Evolutionary conservation across 2,329 filamentous ascomycete genomes (phyloP), one percentile per base, ranked within the genome.

Genomic region (Pseudophaeomoniella oleicola): DNA sequence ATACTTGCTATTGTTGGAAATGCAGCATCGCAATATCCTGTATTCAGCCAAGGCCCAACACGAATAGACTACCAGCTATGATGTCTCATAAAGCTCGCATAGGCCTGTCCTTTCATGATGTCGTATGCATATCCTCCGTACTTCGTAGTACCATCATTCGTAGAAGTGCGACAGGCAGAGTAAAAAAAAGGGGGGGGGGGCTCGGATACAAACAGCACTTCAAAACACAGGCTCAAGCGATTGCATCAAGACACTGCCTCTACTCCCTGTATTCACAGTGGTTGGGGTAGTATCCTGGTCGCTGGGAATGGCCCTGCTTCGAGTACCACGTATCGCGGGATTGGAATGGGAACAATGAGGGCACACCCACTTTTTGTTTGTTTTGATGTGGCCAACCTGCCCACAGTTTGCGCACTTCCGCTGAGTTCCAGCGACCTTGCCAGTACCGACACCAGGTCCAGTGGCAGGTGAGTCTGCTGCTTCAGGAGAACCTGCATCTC

Each of bases 371-470:
- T 94, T 96, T 66, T 94, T 93, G 67, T 96, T 96, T 34, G 88
- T 96, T 62, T 94, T 94, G 67, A 98, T 98, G 54, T 98, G 90
- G 19, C 90, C 90, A 37, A 93, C 81, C 57, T 90, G 82, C 35
- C 90, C 90, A 62, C 90, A 98, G 59, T 94, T 96, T 46, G 90
- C 90, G 62, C 90, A 98, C 64, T 96, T 96, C 50, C 92, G 73
- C 38, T 71, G 68, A 9, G 75, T 78, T 19, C 36, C 18, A 22
- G 64, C 67, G 19, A 80, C 80, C 39, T 84, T 92, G 42, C 78
- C 76, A 34, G 64, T 71, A 41, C 55, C 53, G 42, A 66, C 52
- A 11, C 56, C 56, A 13, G 50, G 57, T 14, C 51, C 54, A 18
- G 61, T 60, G 4, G 54, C 55, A 4, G 60, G 58, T 3, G 61